Base-by-base conservation (phyloP, 352 stramenopile species). In the Phytophthora foliorum region DNA sequence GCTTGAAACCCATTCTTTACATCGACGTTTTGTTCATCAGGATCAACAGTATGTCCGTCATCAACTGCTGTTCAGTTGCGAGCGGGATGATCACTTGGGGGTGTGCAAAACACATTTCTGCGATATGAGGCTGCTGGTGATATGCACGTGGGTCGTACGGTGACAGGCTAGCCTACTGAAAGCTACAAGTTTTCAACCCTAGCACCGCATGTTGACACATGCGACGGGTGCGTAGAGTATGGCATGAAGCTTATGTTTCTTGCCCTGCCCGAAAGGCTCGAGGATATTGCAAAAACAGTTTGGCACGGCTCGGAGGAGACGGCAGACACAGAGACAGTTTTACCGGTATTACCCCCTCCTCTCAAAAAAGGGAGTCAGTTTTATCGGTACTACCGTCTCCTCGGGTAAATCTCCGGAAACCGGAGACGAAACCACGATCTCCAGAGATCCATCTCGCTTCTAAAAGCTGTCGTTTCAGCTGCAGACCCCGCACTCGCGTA, bases 1-100 rank as follows among this genome's bases (percentile, higher is more conserved):
- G 24, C 42, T 76, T 7, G 67, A 42, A 0, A 65, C 58, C 2
- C 67, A 79, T 38, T 79, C 72, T 4, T 57, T 73, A 34, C 57
- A 21, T 27, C 63, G 19, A 73, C 69, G 3, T 72, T 46, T 48
- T 60, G 29, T 39, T 32, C 62, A 11, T 73, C 63, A 6, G 48
- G 69, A 9, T 68, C 54, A 4, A 72, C 63, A 9, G 57, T 54
- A 21, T 70, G 64, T 52, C 69, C 52, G 4, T 69, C 67, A 4
- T 58, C 58, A 9, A 65, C 45, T 8, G 50, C 66, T 9, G 55
- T 69, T 6, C 41, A 69, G 19, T 24, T 66, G 14, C 14, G 67
- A 19, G 59, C 52, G 6, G 53, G 67, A 2, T 69, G 59, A 53
- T 52, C 52, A 7, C 36, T 62, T 6, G 59, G 51, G 7, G 67